A percentile compares a stretch with the other conserved stretches of the same genome.
These are phyloP conservation scores for Asterochloris sp. DNA, from an alignment of 139 green algal species.

Conservation along the genomic window DNA sequence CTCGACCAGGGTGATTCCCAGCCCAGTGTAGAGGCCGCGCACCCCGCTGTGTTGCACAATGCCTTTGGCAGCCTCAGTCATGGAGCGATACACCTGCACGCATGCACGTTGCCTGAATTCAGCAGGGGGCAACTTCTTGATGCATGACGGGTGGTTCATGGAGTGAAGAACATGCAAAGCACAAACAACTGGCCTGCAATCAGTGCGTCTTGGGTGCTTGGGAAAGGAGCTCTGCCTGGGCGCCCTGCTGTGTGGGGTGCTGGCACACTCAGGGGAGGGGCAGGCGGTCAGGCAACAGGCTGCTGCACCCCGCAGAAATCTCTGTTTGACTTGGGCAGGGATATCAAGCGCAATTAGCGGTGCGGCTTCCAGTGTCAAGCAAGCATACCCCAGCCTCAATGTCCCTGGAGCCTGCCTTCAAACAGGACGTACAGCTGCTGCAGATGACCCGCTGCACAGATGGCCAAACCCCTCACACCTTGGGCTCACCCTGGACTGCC, in stretches of 20 bases:
- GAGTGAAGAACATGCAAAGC: not conserved
- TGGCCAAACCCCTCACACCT: slow-evolving; percentile 34
- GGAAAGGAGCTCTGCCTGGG: no score
- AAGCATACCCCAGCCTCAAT: no score
- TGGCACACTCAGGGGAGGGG: no score
- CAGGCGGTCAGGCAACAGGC: no score
- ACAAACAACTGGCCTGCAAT: not conserved
- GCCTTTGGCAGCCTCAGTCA: slow-evolving; percentile 60
- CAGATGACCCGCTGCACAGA: no score
- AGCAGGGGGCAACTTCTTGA: not conserved
- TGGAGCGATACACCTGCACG: slow-evolving; percentile 67
- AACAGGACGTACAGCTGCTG: no score
- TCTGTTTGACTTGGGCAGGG: no score
- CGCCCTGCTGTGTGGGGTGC: no score
- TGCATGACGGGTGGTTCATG: not conserved
- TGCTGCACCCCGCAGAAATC: no score
- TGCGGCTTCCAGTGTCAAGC: no score
- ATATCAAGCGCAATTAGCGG: no score
- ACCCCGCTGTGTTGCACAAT: slow-evolving; percentile 55
- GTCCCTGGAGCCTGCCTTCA: no score
- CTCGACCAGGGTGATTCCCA: slow-evolving; percentile 90
- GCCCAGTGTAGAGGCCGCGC: slow-evolving; percentile 75
- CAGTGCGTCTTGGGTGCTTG: not conserved
- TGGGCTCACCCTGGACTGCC: slow-evolving; percentile 93
- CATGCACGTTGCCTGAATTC: not conserved